A percentile compares a stretch with the other conserved stretches of the same genome.
These are phyloP conservation scores for Ustilaginoidea virens DNA, from an alignment of 2,329 filamentous ascomycete genomes.

Conservation along the genomic window DNA sequence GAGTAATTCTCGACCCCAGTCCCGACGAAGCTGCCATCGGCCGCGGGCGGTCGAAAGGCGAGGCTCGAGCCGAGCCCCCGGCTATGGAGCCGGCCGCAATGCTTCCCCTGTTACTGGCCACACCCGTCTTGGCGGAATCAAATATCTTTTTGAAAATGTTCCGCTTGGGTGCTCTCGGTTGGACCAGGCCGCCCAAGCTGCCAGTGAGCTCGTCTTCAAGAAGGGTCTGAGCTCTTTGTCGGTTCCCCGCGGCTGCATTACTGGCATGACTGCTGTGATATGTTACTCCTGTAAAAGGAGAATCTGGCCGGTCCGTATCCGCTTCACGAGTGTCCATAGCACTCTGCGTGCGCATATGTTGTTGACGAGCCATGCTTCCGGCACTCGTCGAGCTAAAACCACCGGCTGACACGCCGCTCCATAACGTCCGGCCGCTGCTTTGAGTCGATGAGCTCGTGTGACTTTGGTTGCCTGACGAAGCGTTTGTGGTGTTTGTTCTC, in stretches of 20 bases:
- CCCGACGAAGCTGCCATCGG: slow-evolving; percentile 17
- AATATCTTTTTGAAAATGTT: slow-evolving; percentile 95
- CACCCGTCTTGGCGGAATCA: slow-evolving; percentile 84
- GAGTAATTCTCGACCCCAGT: slow-evolving; percentile 28
- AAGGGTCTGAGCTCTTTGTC: slow-evolving; percentile 51
- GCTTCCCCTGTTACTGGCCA: slow-evolving; percentile 75
- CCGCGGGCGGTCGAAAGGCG: slow-evolving; percentile 27
- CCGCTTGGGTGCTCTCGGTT: slow-evolving; percentile 64
- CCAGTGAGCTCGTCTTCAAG: slow-evolving; percentile 50
- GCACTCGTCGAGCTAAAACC: slow-evolving; percentile 91
- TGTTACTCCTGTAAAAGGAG: slow-evolving; percentile 62
- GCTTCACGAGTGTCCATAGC: slow-evolving; percentile 45
- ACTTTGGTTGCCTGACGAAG: slow-evolving; percentile 57
- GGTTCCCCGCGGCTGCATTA: slow-evolving; percentile 23
- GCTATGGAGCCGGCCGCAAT: slow-evolving; percentile 42
- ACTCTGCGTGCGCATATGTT: slow-evolving; percentile 49
- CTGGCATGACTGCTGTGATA: slow-evolving; percentile 83
- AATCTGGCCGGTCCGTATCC: slow-evolving; percentile 40
- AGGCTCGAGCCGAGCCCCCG: slow-evolving; percentile 28
- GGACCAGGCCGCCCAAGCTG: slow-evolving; percentile 62
- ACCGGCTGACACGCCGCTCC: slow-evolving; percentile 85
- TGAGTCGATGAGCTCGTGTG: slow-evolving; percentile 61
- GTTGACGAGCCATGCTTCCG: slow-evolving; percentile 75
- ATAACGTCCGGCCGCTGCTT: slow-evolving; percentile 69
- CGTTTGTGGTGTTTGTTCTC: slow-evolving; percentile 71